phyloP scores from a whole-genome alignment of 192 early-diverging fungal genomes.

The Cladochytrium replicatum region DNA sequence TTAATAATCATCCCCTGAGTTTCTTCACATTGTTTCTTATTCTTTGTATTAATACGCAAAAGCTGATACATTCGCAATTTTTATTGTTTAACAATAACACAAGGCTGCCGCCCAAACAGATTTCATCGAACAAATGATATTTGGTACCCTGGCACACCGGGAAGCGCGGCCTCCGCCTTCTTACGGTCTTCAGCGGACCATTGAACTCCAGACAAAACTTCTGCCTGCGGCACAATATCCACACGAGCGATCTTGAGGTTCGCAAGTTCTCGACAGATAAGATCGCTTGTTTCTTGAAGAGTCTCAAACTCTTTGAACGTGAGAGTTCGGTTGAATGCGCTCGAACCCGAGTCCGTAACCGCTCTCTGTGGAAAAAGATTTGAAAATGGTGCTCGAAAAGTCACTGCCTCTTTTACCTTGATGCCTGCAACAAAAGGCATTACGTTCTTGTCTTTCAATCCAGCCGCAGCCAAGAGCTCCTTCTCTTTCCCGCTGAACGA shows the following conservation, averaged over 20 bases:
- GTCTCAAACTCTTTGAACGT: constrained; percentile 73
- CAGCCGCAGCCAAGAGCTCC: constrained; percentile 50
- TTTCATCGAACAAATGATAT: no score
- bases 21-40: no score
- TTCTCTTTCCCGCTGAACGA: constrained; percentile 68
- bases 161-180: constrained; percentile 33
- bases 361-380: constrained; percentile 37
- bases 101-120: no score
- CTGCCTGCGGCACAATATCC: constrained; percentile 18
- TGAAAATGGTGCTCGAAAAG: background rate
- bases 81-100: no score
- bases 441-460: constrained; percentile 89
- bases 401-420: constrained; percentile 36
- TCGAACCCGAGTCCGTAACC: constrained; percentile 51
- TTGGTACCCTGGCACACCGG: constrained; percentile 37
- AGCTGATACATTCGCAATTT: no score
- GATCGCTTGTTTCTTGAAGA: constrained; percentile 39
- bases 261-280: constrained; percentile 33
- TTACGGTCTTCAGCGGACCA: constrained; percentile 25
- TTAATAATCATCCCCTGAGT: no score
- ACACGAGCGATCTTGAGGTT: constrained; percentile 25
- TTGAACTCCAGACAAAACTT: constrained; percentile 5
- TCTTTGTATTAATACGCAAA: no score
- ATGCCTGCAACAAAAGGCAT: constrained; percentile 92
- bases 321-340: constrained; percentile 73